Percentiles rank a stretch among this genome's conserved stretches.
phyloP scores from a whole-genome alignment of 441 rosid genomes.

The Corymbia citriodora region DNA sequence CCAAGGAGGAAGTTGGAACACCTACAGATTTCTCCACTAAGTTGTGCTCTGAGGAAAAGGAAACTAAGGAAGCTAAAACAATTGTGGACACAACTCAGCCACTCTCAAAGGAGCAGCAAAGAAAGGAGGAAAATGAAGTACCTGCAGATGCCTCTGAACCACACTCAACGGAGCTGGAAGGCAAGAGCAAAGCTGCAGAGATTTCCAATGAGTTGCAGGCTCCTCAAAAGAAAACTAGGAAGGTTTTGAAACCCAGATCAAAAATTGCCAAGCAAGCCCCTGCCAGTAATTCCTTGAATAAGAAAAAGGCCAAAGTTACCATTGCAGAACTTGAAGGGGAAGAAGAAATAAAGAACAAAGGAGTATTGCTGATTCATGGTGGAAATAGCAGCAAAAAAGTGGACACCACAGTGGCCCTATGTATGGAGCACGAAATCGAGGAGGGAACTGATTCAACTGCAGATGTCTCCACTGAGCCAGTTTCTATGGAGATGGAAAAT shows the following conservation, averaged over 20 bases:
- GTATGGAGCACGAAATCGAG: not conserved
- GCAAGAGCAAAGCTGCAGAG: not conserved
- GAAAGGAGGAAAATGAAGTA: constrained; percentile 12
- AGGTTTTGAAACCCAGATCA: constrained; percentile 26
- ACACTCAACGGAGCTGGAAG: not conserved
- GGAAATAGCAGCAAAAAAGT: constrained; percentile 9
- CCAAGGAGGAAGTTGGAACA: not conserved
- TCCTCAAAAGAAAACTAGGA: constrained; percentile 23
- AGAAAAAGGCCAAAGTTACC: constrained; percentile 14
- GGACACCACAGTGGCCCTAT: not conserved
- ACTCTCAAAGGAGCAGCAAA: not conserved
- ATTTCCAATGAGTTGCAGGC: constrained; percentile 19
- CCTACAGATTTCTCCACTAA: not conserved
- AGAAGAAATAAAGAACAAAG: constrained; percentile 16
- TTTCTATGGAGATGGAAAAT: constrained; percentile 28
- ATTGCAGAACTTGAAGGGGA: constrained; percentile 3
- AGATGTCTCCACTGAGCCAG: not conserved
- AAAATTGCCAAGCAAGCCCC: constrained; percentile 31
- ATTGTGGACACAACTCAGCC: not conserved
- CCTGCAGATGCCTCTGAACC: constrained; percentile 2
- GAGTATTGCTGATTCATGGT: constrained; percentile 1
- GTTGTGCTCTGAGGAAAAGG: constrained; percentile 21
- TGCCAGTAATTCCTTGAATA: constrained; percentile 11
- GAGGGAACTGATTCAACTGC: not conserved
- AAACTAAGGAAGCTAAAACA: constrained; percentile 9